Base-by-base conservation (phyloP, 805 yeast genomes). In the Candida glaebosa region DNA sequence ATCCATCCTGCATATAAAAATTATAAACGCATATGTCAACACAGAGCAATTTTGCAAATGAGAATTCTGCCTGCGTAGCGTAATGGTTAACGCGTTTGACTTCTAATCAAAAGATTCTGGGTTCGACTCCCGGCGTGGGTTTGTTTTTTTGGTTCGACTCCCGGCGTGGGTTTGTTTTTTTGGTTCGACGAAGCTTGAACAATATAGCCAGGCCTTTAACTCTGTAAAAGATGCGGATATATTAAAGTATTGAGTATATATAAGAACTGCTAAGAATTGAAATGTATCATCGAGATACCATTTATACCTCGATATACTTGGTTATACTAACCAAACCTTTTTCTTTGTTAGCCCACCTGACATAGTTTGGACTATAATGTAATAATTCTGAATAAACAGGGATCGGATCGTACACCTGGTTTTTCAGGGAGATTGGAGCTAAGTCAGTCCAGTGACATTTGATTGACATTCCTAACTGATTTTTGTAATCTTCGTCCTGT, bases 391-490 rank as follows among this genome's bases (percentile, higher is more conserved):
- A 81, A 48, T 72, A 79, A 1, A 93, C 89, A 1, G 95, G 89
- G 3, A 87, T 59, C 43, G 71, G 73, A n/a, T 44, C 40, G 8
- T 45, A 38, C 14, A 49, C 52, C 14, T 46, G 45, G 20, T 49
- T 48, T 37, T 61, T 57, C 1, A 73, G 78, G 37, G 65, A 5
- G 65, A 54, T 18, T 60, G 56, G 38, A 26, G 79, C 80, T 56
- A 79, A 78, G 49, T 88, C 95, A 6, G 87, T 85, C 90, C 91
- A 89, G 53, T 67, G 79, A 56, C 96, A 89, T 18, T 76, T 69
- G 6, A 88, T 72, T 5, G 66, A 59, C 1, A 88, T 72, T 6
- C 81, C 82, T 38, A 87, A 60, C 28, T 42, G 65, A 57, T 51
- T 66, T 24, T 61, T 60, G 16, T 60, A 38, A n/a, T 58, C 60